Percentiles rank a stretch among this genome's conserved stretches.
Evolutionary conservation across 768 basidiomycete genomes (phyloP).

Genomic region (Tylopilus subfusipes): DNA sequence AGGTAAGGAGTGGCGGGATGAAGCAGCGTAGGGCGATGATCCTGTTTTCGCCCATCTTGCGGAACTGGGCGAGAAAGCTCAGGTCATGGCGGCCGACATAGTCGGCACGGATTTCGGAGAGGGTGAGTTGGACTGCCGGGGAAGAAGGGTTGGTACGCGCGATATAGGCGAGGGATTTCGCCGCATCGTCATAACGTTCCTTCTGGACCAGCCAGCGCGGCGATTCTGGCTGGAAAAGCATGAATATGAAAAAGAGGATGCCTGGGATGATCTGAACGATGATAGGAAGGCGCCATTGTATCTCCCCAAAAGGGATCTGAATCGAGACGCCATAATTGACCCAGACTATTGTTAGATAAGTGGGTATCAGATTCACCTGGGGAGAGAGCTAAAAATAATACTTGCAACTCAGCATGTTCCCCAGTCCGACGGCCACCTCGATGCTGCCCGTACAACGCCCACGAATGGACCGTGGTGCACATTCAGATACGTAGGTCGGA

Average conservation of each 20-base stretch:
- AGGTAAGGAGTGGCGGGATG: constrained; percentile 33
- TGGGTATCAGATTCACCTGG: neutral
- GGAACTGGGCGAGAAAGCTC: constrained; percentile 26
- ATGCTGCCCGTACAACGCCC: constrained; percentile 36
- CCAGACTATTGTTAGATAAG: constrained; percentile 27
- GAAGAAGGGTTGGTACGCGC: constrained; percentile 24
- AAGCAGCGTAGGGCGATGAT: constrained; percentile 29
- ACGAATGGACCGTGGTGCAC: constrained; percentile 35
- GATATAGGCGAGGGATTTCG: constrained; percentile 30
- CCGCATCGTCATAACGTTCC: constrained; percentile 34
- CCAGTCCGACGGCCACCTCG: constrained; percentile 32
- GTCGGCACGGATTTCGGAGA: constrained; percentile 36
- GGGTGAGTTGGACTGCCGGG: constrained; percentile 27
- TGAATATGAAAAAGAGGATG: constrained; percentile 32
- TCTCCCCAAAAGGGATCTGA: constrained; percentile 24
- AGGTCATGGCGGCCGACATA: constrained; percentile 31
- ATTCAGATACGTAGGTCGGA: constrained; percentile 38
- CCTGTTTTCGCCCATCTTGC: constrained; percentile 33
- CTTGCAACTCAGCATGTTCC: constrained; percentile 36
- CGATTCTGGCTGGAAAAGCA: constrained; percentile 40
- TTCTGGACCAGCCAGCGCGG: constrained; percentile 41
- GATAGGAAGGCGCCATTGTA: constrained; percentile 38
- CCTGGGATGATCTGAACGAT: constrained; percentile 41
- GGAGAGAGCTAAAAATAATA: neutral
- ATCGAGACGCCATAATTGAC: constrained; percentile 33